Evolutionary conservation across 345 rosid species (phyloP), one percentile per base, ranked within the genome.

Genomic region (Aquilaria yunnanensis): DNA sequence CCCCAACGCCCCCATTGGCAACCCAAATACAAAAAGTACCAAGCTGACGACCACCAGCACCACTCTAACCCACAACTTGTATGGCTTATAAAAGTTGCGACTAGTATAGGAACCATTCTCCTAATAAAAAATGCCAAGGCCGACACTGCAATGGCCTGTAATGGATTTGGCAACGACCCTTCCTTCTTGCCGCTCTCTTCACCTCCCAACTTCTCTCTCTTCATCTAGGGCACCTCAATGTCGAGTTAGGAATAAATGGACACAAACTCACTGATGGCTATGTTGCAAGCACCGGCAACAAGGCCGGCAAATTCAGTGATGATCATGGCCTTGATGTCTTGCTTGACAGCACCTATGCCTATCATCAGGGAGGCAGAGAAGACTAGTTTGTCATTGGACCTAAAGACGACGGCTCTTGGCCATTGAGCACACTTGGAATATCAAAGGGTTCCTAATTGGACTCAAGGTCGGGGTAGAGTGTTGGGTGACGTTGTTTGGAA

Each of bases 221-320:
- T 82, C 70, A 78, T 73, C 14, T 92, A 96, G 49, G 96, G 88
- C 14, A 89, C 12, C 72, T 92, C 91, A 2, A 89, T 83, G 55
- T 92, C 98, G 10, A 87, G 61, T 46, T 92, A 96, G 12, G 98
- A 83, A 69, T 89, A 81, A n/a, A 92, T 96, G 0, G 98, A 92
- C 34, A 92, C 98, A 8, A 82, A 89, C 70, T 92, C 98, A 12
- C 98, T 96, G 1, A 92, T 89, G 10, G 96, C 96, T 96, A 92
- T 92, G 78, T 96, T 92, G 54, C 96, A 92, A n/a, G 98, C 98
- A 2, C 98, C 98, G 1, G 96, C 96, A 0, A 92, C 89, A 14
- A 89, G 67, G 2, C 98, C 98, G 0, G 98, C 96, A 50, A 92
- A 89, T 12, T 96, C 98, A 0, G 93, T 78, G 33, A 92, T 80